Base-by-base conservation (phyloP, 768 basidiomycete species). In the Sarcodon sp. region DNA sequence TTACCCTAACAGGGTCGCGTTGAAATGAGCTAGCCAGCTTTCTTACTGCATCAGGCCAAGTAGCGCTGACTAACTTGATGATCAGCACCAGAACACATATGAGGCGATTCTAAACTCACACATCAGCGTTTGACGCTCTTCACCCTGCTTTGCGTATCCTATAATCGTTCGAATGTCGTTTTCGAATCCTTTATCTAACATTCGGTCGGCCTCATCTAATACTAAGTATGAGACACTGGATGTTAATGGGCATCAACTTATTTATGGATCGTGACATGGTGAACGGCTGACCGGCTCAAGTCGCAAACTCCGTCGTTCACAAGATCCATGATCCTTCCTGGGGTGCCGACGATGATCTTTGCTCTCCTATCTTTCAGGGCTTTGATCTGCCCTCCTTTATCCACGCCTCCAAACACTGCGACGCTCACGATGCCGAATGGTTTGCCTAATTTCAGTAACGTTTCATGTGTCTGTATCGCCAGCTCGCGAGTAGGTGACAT, bases 161-260 rank as follows among this genome's bases (percentile, higher is more conserved):
- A 98, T 92, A 59, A 99, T 98, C 51, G 72, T 77, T 46, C 90
- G 72, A 51, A 98, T 96, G 61, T 97, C 96, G 57, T 98, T 96
- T 63, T 99, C 96, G 61, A 99, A 99, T 0, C 94, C 96, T 63
- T 86, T 91, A 63, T 98, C 96, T 45, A 99, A 71, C 94, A 97
- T 97, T 45, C 94, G 76, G 66, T 98, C 94, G 6, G 96, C 96
- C 68, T 99, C 96, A 60, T 99, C 96, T 51, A 99, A 69, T 8
- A 97, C 94, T 16, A 98, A 70, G 66, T 93, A 99, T 38, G 79
- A 71, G 11, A 98, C 91, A 31, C 87, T 90, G 52, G 4, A 44
- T 13, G 35, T 33, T 12, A 11, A 16, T 47, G 21, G 35, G 45
- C 13, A 52, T 57, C 37, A 48, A 39, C 33, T 43, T 45, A 13